Conservation (phyloP, 108 stramenopile genomes). For the Stephanodiscus minutulus region DNA sequence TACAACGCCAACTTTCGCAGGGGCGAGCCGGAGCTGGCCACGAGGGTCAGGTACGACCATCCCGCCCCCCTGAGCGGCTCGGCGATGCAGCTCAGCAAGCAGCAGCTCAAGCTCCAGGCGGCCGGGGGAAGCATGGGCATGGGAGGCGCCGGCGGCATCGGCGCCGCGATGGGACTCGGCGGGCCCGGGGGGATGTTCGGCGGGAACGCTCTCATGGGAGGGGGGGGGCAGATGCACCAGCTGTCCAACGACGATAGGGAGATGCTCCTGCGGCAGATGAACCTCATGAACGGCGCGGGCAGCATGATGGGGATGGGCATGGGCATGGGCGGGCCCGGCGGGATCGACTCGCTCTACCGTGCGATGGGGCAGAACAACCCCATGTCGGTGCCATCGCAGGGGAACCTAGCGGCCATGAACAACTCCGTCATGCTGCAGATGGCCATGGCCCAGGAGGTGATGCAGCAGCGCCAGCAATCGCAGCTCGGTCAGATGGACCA, state of each 20-base stretch:
- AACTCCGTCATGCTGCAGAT: slow-evolving; percentile 16
- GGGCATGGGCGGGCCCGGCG: slow-evolving; percentile 1
- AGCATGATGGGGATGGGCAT: neutral
- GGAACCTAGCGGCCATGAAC: slow-evolving; percentile 3
- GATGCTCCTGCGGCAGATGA: slow-evolving; percentile 10
- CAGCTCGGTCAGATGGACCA: slow-evolving; percentile 10
- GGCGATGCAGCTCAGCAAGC: slow-evolving; percentile 32
- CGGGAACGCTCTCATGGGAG: neutral
- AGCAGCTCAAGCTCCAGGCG: slow-evolving; percentile 32
- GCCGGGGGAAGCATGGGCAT: neutral
- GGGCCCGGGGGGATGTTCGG: slow-evolving; percentile 4
- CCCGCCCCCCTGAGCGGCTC: slow-evolving; percentile 21
- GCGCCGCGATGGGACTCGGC: neutral
- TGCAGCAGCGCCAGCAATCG: slow-evolving; percentile 11
- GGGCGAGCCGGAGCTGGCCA: slow-evolving; percentile 37
- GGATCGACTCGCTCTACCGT: slow-evolving; percentile 8
- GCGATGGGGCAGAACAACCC: slow-evolving; percentile 6
- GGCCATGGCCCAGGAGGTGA: slow-evolving; percentile 25
- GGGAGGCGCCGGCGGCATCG: neutral
- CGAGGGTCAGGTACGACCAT: slow-evolving; percentile 40
- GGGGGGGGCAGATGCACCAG: neutral
- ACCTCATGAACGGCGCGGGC: slow-evolving; percentile 2
- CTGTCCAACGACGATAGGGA: slow-evolving; percentile 12
- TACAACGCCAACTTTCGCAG: slow-evolving; percentile 51
- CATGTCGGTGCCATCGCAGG: neutral